Percentiles rank a stretch among this genome's conserved stretches.
These are phyloP conservation scores for Parascedosporium putredinis DNA, from an alignment of 2,329 filamentous ascomycete species.

Conservation along the genomic window DNA sequence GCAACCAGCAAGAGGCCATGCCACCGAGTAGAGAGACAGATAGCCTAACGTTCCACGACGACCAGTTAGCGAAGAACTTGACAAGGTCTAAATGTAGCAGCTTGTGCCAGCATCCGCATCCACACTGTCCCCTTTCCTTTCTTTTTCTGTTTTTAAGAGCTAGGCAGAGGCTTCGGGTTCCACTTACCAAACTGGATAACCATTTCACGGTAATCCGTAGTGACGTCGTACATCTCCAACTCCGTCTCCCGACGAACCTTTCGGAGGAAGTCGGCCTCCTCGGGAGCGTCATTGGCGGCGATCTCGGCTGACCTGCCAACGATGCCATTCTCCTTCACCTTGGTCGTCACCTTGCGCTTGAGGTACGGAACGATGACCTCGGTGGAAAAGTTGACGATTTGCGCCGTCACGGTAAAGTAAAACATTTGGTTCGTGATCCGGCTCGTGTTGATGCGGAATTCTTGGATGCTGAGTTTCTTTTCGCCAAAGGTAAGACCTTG, in stretches of 20 bases:
- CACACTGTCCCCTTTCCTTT: no score
- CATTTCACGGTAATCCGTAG: conserved; percentile 87
- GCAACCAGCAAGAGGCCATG: conserved; percentile 86
- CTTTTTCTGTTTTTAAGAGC: no score
- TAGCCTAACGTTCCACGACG: no score
- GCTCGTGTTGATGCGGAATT: conserved; percentile 74
- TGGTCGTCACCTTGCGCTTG: conserved; percentile 73
- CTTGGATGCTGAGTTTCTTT: conserved; percentile 52
- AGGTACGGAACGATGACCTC: conserved; percentile 79
- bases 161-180: no score
- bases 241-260: conserved; percentile 76
- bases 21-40: conserved; percentile 78
- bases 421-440: conserved; percentile 85
- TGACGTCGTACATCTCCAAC: conserved; percentile 79
- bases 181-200: conserved; percentile 61
- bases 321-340: conserved; percentile 55
- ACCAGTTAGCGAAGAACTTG: no score
- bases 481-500: conserved; percentile 66
- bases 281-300: conserved; percentile 54
- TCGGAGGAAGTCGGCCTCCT: conserved; percentile 70
- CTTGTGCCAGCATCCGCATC: no score
- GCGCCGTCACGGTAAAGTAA: conserved; percentile 90
- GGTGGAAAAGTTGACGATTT: conserved; percentile 76
- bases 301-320: conserved; percentile 38
- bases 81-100: no score